These are phyloP conservation scores for Phytophthora tubulina DNA, from an alignment of 352 stramenopile genomes.

Conservation along the genomic window DNA sequence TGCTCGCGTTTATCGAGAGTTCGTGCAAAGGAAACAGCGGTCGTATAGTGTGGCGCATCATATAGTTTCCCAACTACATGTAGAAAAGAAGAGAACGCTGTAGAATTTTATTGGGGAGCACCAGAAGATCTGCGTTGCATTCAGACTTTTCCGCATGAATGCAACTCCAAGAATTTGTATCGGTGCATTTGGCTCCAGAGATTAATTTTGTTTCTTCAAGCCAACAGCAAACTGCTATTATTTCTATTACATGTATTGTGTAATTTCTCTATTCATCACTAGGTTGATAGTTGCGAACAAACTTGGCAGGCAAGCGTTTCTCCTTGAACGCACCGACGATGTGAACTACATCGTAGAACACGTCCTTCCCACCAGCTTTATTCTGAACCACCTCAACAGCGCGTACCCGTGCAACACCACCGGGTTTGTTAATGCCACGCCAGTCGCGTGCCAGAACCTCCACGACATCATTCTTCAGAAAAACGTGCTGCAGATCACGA, in stretches of 20 bases:
- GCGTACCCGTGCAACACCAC: constrained; percentile 70
- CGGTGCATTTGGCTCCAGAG: neutral
- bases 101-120: too few species aligned
- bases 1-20: too few species aligned
- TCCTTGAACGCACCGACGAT: constrained; percentile 65
- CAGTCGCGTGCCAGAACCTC: constrained; percentile 65
- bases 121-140: too few species aligned
- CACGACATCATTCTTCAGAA: constrained; percentile 64
- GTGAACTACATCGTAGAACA: constrained; percentile 78
- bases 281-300: constrained; percentile 53
- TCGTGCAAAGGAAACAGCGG: too few species aligned
- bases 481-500: constrained; percentile 39
- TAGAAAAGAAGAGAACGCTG: too few species aligned
- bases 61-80: too few species aligned
- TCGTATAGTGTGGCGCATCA: too few species aligned
- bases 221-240: neutral
- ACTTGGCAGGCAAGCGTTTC: constrained; percentile 66
- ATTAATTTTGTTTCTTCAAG: neutral
- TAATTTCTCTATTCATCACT: constrained; percentile 29
- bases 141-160: too few species aligned
- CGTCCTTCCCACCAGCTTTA: constrained; percentile 18
- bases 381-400: constrained; percentile 47
- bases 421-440: constrained; percentile 74
- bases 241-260: constrained; percentile 22
- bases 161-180: too few species aligned